Base-by-base conservation (phyloP, 176 grass and related monocot species). In the Aegilops tauschii region DNA sequence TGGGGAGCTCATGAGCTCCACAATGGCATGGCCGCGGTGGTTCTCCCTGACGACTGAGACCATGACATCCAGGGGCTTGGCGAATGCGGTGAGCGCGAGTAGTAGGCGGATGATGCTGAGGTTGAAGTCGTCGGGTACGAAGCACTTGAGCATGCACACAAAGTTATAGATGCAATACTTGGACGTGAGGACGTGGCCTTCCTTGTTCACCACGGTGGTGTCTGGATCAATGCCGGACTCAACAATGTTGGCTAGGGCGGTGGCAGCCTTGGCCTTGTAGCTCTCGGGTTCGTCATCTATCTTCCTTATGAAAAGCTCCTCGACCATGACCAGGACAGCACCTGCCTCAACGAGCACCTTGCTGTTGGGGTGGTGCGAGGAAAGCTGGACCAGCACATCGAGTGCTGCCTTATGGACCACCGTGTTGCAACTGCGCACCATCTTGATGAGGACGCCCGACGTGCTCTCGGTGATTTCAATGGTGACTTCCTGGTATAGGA, bases 131-230 rank as follows among this genome's bases (percentile, higher is more conserved):
- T 98, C 86, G 3, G 91, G 83, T 78, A 92, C 64, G 67, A 92
- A 98, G 61, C 83, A 87, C 81, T 92, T 95, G 8, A 98, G 73
- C 93, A 98, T 91, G 88, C 91, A 90, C 7, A 89, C 83, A 28
- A 95, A 82, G 86, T 94, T 98, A 58, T 95, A 98, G 61, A 98
- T 91, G 42, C 91, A 92, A 65, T 98, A 94, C 63, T 94, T 94
- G 30, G 96, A 98, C 29, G 91, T 91, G 69, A 98, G 78, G 76
- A 90, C 90, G 25, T 98, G 93, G n/a, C 96, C 96, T 65, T 98
- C 88, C 88, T 95, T 98, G 84, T 95, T 95, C 69, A 94, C 93
- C 78, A 85, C 59, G 11, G 86, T 95, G 76, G 76, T 90, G 3
- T 92, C 88, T 23, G 86, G 91, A 82, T 95, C 89, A 29, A 83